phyloP scores from a whole-genome alignment of 164 flowering plant genomes.

The grape (Vitis vinifera) region ASM3070453v1 NC_081812.1:22147001-22147500 shows the following conservation, averaged over 20 bases:
- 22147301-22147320: too few species aligned
- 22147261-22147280: background rate
- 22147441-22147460: too few species aligned
- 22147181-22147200: slow-evolving; percentile 33
- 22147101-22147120: slow-evolving; percentile 71
- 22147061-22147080: slow-evolving; percentile 56
- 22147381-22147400: too few species aligned
- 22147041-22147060: slow-evolving; percentile 67
- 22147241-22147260: background rate
- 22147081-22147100: slow-evolving; percentile 62
- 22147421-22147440: too few species aligned
- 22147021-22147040: slow-evolving; percentile 51
- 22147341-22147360: background rate
- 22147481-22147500: too few species aligned
- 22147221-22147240: background rate
- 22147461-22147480: too few species aligned
- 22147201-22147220: too few species aligned
- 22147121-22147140: slow-evolving; percentile 59
- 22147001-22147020: background rate
- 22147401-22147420: too few species aligned
- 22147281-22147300: too few species aligned
- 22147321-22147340: background rate
- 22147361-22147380: too few species aligned
- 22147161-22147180: slow-evolving; percentile 70
- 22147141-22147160: slow-evolving; percentile 42